Percentiles rank a stretch among this genome's conserved stretches.
phyloP scores from a whole-genome alignment of 495 filamentous ascomycete species.

The Hypoxylon intermedium region DNA sequence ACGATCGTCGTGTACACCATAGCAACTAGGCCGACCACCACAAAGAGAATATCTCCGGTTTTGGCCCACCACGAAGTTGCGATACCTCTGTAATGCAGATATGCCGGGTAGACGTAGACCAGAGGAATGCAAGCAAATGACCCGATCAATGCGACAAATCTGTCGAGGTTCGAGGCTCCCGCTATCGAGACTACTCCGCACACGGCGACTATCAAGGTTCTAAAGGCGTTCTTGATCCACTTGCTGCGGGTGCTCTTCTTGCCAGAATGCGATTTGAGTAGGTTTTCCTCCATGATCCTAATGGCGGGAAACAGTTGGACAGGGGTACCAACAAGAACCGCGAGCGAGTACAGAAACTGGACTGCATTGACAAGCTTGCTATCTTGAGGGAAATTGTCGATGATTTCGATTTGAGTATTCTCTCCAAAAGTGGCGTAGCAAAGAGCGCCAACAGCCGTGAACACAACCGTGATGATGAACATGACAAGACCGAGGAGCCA shows the following conservation, averaged over 20 bases:
- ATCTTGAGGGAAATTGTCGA: slow-evolving; percentile 68
- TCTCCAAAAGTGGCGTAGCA: slow-evolving; percentile 70
- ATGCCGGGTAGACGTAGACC: slow-evolving; percentile 91
- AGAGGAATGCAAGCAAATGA: slow-evolving; percentile 77
- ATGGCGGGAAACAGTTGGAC: slow-evolving; percentile 71
- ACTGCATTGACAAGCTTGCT: slow-evolving; percentile 69
- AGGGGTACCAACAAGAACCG: slow-evolving; percentile 66
- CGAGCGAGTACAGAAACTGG: slow-evolving; percentile 70
- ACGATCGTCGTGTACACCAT: slow-evolving; percentile 70
- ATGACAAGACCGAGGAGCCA: slow-evolving; percentile 65
- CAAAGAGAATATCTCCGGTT: slow-evolving; percentile 60
- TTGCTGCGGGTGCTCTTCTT: slow-evolving; percentile 61
- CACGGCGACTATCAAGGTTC: slow-evolving; percentile 53
- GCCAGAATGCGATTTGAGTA: slow-evolving; percentile 64
- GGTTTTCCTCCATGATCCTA: slow-evolving; percentile 63
- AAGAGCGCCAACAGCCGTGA: slow-evolving; percentile 67
- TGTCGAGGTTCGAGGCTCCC: slow-evolving; percentile 67
- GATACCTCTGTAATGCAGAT: slow-evolving; percentile 65
- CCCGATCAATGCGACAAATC: slow-evolving; percentile 70
- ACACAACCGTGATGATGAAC: slow-evolving; percentile 67
- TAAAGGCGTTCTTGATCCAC: slow-evolving; percentile 71
- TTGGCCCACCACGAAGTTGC: slow-evolving; percentile 57
- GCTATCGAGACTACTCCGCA: slow-evolving; percentile 60
- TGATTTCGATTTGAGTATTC: slow-evolving; percentile 65
- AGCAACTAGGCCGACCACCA: slow-evolving; percentile 61